phyloP scores from a whole-genome alignment of 148 eudicot genomes.

The Nyssa sinensis region DNA sequence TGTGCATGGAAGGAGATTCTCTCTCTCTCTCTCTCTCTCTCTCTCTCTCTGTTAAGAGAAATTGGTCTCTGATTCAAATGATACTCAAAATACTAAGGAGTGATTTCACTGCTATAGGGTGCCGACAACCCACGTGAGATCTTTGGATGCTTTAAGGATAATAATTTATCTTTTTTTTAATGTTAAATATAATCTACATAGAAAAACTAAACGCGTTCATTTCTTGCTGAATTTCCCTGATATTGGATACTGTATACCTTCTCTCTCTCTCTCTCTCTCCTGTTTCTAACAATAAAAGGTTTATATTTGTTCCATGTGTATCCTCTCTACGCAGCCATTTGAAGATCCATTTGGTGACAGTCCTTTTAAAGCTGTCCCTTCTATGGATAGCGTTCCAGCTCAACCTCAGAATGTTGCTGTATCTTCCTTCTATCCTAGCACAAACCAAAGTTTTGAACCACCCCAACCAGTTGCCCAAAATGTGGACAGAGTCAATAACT shows the following conservation, averaged over 20 bases:
- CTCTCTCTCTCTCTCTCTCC: neutral
- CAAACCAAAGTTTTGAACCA: slow-evolving; percentile 33
- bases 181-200: too few species aligned
- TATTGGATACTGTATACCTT: neutral
- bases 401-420: slow-evolving; percentile 45
- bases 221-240: neutral
- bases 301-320: neutral
- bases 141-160: neutral
- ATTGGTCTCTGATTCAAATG: neutral
- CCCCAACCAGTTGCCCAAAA: slow-evolving; percentile 38
- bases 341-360: slow-evolving; percentile 95
- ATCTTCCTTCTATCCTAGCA: slow-evolving; percentile 34
- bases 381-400: slow-evolving; percentile 36
- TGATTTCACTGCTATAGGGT: neutral
- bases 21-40: too few species aligned
- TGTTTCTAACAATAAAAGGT: neutral
- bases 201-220: neutral
- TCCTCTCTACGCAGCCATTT: slow-evolving; percentile 59
- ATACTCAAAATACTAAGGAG: too few species aligned
- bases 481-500: slow-evolving; percentile 24
- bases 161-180: too few species aligned
- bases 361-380: slow-evolving; percentile 75
- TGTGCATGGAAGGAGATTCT: neutral
- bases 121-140: neutral
- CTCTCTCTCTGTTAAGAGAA: neutral